These are phyloP conservation scores for Aspergillus saccharolyticus DNA, from an alignment of 495 filamentous ascomycete species.

Conservation along the genomic window DNA sequence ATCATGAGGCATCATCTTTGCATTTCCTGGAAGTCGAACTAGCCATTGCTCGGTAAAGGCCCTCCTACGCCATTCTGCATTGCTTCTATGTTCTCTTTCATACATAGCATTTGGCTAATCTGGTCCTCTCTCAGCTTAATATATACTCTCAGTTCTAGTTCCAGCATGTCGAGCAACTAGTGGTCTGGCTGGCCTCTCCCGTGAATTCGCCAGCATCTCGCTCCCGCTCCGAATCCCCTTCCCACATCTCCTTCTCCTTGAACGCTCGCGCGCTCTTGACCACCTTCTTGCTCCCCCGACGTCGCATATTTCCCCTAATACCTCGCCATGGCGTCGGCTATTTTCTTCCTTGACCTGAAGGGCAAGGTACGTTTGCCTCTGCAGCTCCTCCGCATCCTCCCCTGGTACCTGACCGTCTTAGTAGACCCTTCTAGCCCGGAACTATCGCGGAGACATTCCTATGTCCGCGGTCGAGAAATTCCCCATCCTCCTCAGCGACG, in stretches of 20 bases:
- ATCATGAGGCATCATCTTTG: no score
- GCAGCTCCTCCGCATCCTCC: background rate
- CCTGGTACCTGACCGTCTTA: conserved; percentile 26
- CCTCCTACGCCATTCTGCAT: background rate
- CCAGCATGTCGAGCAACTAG: conserved; percentile 16
- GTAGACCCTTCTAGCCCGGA: conserved; percentile 95
- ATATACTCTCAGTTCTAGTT: background rate
- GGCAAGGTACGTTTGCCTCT: conserved; percentile 72
- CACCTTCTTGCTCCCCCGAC: conserved; percentile 9
- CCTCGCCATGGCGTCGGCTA: conserved; percentile 82
- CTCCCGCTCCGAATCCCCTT: conserved; percentile 9
- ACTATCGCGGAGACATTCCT: conserved; percentile 98
- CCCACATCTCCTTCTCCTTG: conserved; percentile 1
- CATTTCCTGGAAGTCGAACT: no score
- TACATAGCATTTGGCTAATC: no score
- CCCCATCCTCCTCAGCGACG: conserved; percentile 92
- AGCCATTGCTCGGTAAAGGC: background rate
- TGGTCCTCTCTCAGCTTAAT: no score
- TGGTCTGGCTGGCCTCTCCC: conserved; percentile 20
- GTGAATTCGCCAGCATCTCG: conserved; percentile 13
- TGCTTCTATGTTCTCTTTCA: no score
- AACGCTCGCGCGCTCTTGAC: conserved; percentile 17
- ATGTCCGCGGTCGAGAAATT: conserved; percentile 99
- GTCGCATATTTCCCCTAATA: conserved; percentile 18
- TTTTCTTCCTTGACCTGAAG: conserved; percentile 99